Percentiles rank a stretch among this genome's conserved stretches.
Evolutionary conservation across 257 asterid species (phyloP).

Genomic region (Cinchona pubescens): DNA sequence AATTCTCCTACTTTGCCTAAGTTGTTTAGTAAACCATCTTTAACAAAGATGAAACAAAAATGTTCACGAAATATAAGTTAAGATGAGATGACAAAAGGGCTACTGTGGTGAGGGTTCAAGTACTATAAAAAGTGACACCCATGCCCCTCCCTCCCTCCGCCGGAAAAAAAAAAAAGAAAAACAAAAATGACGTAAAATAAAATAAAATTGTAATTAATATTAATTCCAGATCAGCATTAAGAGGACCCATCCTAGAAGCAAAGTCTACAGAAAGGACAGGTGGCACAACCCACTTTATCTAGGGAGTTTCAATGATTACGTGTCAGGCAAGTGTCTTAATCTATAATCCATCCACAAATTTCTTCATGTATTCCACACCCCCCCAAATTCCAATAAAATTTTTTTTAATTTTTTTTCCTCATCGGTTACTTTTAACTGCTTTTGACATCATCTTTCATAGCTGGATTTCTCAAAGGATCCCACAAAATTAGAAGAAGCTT

Average conservation of each 20-base stretch:
- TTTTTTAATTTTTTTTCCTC: no score
- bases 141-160: no score
- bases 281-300: constrained; percentile 10
- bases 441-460: neutral
- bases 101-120: neutral
- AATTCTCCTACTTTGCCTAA: neutral
- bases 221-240: neutral
- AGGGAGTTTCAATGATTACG: constrained; percentile 19
- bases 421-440: neutral
- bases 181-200: neutral
- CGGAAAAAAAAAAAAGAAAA: neutral
- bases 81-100: no score
- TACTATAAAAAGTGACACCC: neutral
- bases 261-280: constrained; percentile 1
- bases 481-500: neutral
- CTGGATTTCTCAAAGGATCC: neutral
- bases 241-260: neutral
- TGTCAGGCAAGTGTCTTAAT: constrained; percentile 24
- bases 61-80: no score
- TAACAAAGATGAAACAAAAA: no score
- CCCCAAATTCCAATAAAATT: no score
- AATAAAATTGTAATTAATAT: neutral
- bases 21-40: no score
- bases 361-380: constrained; percentile 10
- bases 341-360: constrained; percentile 1